phyloP scores from a whole-genome alignment of 2,329 filamentous ascomycete species.

The Leptographium galeiforme region DNA sequence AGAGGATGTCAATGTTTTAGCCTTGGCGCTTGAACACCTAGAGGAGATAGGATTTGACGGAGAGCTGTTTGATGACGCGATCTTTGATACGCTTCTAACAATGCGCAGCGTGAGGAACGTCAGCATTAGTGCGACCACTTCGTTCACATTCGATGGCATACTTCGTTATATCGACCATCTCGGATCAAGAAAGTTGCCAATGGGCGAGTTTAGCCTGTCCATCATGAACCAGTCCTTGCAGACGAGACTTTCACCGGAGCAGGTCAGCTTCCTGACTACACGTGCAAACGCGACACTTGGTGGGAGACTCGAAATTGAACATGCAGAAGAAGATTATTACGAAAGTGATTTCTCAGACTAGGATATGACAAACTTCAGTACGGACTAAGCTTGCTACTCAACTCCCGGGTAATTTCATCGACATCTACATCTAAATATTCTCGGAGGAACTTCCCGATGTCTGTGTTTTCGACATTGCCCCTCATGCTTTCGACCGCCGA shows the following conservation, averaged over 20 bases:
- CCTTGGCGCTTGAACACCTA: slow-evolving; percentile 29
- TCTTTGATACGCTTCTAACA: slow-evolving; percentile 22
- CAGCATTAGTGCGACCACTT: slow-evolving; percentile 38
- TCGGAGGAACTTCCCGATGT: slow-evolving; percentile 71
- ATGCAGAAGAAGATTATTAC: slow-evolving; percentile 23
- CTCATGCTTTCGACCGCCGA: slow-evolving; percentile 48
- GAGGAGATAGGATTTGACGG: slow-evolving; percentile 45
- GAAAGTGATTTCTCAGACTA: slow-evolving; percentile 21
- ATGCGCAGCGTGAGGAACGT: slow-evolving; percentile 36
- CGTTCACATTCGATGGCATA: slow-evolving; percentile 39
- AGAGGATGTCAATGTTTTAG: slow-evolving; percentile 34
- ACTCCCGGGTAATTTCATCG: slow-evolving; percentile 60
- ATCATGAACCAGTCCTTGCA: slow-evolving; percentile 21
- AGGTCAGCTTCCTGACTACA: slow-evolving; percentile 15
- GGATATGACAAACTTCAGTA: neutral
- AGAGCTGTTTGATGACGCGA: slow-evolving; percentile 32
- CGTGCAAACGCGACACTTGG: slow-evolving; percentile 15
- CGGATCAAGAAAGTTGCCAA: slow-evolving; percentile 7
- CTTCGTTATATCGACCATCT: slow-evolving; percentile 25
- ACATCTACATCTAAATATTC: slow-evolving; percentile 72
- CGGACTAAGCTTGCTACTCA: slow-evolving; percentile 37
- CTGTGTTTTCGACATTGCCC: slow-evolving; percentile 91
- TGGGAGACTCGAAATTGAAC: slow-evolving; percentile 21
- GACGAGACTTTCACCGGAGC: slow-evolving; percentile 13
- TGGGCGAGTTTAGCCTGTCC: slow-evolving; percentile 18